phyloP scores from a whole-genome alignment of 495 filamentous ascomycete species.

The Chaetomium fimeti region DNA sequence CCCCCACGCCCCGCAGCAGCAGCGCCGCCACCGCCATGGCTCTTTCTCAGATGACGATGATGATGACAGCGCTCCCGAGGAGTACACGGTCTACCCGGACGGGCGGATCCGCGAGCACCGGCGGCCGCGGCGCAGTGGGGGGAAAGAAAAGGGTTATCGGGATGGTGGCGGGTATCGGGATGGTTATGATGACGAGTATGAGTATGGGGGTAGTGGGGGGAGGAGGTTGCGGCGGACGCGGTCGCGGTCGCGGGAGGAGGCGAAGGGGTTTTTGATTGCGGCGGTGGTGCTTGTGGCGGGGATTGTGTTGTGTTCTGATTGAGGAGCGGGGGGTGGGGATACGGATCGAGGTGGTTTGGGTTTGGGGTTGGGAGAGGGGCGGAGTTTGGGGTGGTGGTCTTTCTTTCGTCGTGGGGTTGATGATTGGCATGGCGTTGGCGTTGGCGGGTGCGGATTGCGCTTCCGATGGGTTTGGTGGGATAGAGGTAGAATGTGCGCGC shows the following conservation, averaged over 20 bases:
- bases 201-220: neutral
- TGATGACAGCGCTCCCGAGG: neutral
- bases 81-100: slow-evolving; percentile 19
- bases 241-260: slow-evolving; percentile 10
- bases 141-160: neutral
- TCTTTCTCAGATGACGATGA: neutral
- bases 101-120: slow-evolving; percentile 1
- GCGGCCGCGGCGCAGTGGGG: neutral
- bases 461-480: neutral
- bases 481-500: neutral
- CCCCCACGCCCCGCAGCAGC: neutral
- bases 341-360: neutral
- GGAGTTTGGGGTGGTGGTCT: neutral
- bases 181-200: neutral
- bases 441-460: neutral
- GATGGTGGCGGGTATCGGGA: neutral
- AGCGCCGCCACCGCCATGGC: neutral
- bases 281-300: slow-evolving; percentile 9
- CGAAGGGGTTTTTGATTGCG: slow-evolving; percentile 12
- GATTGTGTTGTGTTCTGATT: slow-evolving; percentile 16
- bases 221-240: neutral
- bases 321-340: neutral
- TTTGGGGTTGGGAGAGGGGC: no score
- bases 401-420: no score
- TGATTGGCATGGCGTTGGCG: neutral